These are phyloP conservation scores for Tylopilus sp. DNA, from an alignment of 768 basidiomycete species.

Conservation along the genomic window DNA sequence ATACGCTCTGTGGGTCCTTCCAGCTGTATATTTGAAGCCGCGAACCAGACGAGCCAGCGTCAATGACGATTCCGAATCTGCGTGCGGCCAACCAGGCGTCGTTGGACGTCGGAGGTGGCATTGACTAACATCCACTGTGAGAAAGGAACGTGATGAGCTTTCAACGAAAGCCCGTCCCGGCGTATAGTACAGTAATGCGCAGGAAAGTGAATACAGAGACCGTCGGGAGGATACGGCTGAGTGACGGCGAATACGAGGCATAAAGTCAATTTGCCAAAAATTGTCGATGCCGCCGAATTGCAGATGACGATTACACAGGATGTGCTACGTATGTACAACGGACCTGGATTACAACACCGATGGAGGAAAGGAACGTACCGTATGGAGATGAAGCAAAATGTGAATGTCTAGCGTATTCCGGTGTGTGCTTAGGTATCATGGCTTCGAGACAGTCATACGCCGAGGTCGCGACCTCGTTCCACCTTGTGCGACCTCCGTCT, in stretches of 20 bases:
- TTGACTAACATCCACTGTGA: constrained; percentile 35
- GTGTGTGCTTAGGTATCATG: constrained; percentile 6
- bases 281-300: background rate
- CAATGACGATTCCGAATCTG: constrained; percentile 92
- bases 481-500: constrained; percentile 13
- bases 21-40: constrained; percentile 96
- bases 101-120: constrained; percentile 72
- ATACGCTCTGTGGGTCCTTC: constrained; percentile 71
- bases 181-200: constrained; percentile 8
- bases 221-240: background rate
- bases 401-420: background rate
- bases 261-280: background rate
- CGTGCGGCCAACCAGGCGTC: constrained; percentile 77
- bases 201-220: background rate
- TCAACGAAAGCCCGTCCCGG: constrained; percentile 18
- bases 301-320: background rate
- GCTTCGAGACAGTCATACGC: constrained; percentile 18
- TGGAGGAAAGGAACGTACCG: background rate
- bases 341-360: background rate
- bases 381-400: constrained; percentile 12
- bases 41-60: constrained; percentile 97
- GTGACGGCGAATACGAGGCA: background rate
- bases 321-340: constrained; percentile 3
- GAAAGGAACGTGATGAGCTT: constrained; percentile 22
- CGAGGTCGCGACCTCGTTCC: constrained; percentile 33